These are phyloP conservation scores for Penicillium sp. DNA, from an alignment of 2,329 filamentous ascomycete genomes.

Conservation along the genomic window DNA sequence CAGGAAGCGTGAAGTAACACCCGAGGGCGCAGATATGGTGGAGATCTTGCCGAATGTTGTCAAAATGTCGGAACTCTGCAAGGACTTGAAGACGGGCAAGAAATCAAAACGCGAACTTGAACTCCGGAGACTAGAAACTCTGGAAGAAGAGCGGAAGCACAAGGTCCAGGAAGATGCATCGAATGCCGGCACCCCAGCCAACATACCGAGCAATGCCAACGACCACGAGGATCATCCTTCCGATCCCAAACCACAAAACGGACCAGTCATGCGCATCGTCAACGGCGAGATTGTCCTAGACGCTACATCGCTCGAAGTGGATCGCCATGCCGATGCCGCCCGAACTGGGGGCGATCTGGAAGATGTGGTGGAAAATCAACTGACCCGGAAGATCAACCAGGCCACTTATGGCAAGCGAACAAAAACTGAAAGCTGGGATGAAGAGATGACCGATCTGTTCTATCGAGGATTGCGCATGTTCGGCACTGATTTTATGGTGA, in stretches of 20 bases:
- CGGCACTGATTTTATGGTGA: conserved; percentile 61
- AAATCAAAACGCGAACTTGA: conserved; percentile 53
- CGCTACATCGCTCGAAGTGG: conserved; percentile 48
- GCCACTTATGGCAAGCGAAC: conserved; percentile 45
- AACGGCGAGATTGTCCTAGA: conserved; percentile 55
- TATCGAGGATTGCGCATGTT: conserved; percentile 59
- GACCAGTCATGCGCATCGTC: conserved; percentile 49
- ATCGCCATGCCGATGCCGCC: conserved; percentile 50
- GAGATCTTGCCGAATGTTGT: conserved; percentile 51
- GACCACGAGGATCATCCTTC: conserved; percentile 15
- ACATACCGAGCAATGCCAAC: conserved; percentile 25
- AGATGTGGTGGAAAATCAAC: conserved; percentile 43
- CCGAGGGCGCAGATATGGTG: conserved; percentile 44
- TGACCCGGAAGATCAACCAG: conserved; percentile 45
- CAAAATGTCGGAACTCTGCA: conserved; percentile 55
- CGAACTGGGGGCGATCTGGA: conserved; percentile 44
- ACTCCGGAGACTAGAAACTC: conserved; percentile 53
- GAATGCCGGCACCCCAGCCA: conserved; percentile 15
- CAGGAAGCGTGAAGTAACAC: conserved; percentile 39
- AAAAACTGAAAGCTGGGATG: conserved; percentile 52
- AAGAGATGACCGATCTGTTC: conserved; percentile 55
- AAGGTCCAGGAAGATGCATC: conserved; percentile 35
- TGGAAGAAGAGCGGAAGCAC: conserved; percentile 45
- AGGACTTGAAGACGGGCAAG: conserved; percentile 50
- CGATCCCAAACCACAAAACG: conserved; percentile 30